phyloP scores from a whole-genome alignment of 2,329 filamentous ascomycete genomes.

The Penicillium sp. region DNA sequence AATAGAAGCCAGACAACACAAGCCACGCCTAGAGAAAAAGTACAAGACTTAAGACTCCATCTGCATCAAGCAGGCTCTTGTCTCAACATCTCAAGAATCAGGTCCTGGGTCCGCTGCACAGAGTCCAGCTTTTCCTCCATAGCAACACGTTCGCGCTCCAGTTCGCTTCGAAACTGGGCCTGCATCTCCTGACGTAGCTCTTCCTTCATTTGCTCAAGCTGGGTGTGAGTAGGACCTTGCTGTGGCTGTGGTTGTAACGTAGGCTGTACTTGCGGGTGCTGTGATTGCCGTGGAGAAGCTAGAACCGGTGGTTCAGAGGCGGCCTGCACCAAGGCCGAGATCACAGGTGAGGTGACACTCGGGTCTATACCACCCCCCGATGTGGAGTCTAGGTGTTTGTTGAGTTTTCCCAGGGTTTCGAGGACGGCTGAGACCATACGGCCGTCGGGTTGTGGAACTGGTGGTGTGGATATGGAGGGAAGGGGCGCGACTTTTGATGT shows the following conservation, averaged over 20 bases:
- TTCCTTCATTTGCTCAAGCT: slow-evolving; percentile 24
- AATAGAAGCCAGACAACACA: not conserved
- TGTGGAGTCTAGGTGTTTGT: slow-evolving; percentile 30
- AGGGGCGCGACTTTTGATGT: slow-evolving; percentile 1
- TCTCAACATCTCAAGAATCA: slow-evolving; percentile 36
- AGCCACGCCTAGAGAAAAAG: not conserved
- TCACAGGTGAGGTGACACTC: slow-evolving; percentile 17
- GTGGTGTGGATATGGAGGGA: slow-evolving; percentile 5
- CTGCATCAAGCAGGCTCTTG: slow-evolving; percentile 25
- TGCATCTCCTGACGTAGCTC: slow-evolving; percentile 30
- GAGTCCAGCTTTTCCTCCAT: slow-evolving; percentile 32
- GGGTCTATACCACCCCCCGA: slow-evolving; percentile 3
- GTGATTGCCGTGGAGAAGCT: not conserved
- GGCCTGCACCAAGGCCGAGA: slow-evolving; percentile 20
- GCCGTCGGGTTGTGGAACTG: slow-evolving; percentile 14
- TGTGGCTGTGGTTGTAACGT: not conserved
- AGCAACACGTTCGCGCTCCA: slow-evolving; percentile 26
- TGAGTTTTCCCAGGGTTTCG: slow-evolving; percentile 32
- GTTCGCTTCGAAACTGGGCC: slow-evolving; percentile 26
- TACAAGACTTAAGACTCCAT: not conserved
- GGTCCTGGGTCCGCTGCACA: slow-evolving; percentile 34
- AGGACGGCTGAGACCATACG: slow-evolving; percentile 29
- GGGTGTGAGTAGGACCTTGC: not conserved
- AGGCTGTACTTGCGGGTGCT: not conserved
- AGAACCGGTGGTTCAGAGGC: slow-evolving; percentile 1